phyloP scores from a whole-genome alignment of 148 eudicot genomes.

The Rhododendron vialii region DNA sequence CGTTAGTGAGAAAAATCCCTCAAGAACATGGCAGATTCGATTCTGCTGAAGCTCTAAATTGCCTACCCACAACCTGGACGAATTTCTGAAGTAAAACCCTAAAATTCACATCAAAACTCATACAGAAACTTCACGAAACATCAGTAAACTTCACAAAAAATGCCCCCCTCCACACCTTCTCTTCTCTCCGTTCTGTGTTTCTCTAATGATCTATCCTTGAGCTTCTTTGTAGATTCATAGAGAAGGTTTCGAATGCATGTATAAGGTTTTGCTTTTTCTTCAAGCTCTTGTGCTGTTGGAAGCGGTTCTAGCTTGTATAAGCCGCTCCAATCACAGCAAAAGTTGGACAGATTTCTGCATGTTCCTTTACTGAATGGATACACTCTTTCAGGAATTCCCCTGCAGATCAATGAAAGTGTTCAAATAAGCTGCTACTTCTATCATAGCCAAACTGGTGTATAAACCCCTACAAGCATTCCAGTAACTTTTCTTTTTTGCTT shows the following conservation, averaged over 20 bases:
- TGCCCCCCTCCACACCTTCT: too few relatives aligned
- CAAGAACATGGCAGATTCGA: too few relatives aligned
- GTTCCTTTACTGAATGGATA: conserved; percentile 85
- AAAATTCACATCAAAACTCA: too few relatives aligned
- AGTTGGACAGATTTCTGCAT: conserved; percentile 66
- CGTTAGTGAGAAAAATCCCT: too few relatives aligned
- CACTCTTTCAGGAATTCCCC: conserved; percentile 77
- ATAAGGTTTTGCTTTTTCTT: conserved; percentile 57
- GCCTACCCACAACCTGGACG: too few relatives aligned
- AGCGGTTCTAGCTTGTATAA: conserved; percentile 57
- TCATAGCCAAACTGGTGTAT: background rate
- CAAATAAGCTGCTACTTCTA: background rate
- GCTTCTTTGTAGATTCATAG: too few relatives aligned
- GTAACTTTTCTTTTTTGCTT: background rate
- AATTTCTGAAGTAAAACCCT: too few relatives aligned
- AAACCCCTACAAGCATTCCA: background rate
- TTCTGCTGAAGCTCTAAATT: too few relatives aligned
- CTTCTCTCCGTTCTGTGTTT: too few relatives aligned
- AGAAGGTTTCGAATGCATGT: conserved; percentile 24
- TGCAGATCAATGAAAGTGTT: conserved; percentile 33
- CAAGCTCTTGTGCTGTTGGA: conserved; percentile 71
- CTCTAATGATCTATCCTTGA: too few relatives aligned
- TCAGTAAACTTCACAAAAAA: too few relatives aligned
- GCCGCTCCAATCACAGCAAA: conserved; percentile 57
- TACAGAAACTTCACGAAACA: too few relatives aligned